Base-by-base conservation (phyloP, 2,329 filamentous ascomycete genomes). In the Alternaria longipes region DNA sequence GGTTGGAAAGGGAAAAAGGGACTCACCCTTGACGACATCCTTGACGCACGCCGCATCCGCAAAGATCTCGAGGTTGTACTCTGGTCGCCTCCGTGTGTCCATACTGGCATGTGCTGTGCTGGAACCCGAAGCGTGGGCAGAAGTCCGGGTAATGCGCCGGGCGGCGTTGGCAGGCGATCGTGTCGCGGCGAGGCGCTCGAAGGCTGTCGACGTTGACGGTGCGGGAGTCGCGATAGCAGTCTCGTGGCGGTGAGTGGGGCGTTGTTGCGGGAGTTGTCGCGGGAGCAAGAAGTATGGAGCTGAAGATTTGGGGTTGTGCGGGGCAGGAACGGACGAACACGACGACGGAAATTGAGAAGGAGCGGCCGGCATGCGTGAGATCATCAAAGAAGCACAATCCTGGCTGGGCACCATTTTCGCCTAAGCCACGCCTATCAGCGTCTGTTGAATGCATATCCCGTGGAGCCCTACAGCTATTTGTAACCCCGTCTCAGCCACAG, bases 21-120 rank as follows among this genome's bases (percentile, higher is more conserved):
- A 82, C 67, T 70, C 78, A 94, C 94, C 94, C 88, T 94, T 94
- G 65, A 98, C 90, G 56, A 98, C 91, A 77, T 98, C 94, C 79
- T 91, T 92, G 68, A 97, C 92, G 56, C 91, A 95, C 44, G 88
- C 87, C 53, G 93, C 92, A 81, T 98, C 95, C 60, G 94, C 92
- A 78, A 97, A 96, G 75, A 97, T 90, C 78, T 97, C 94, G 77
- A 99, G 87, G 69, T 92, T 92, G 82, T 97, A 97, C 81, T 97
- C 93, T 72, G 93, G 92, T 60, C 92, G 89, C 71, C 83, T 83
- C 78, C 86, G 85, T 78, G 84, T 84, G 71, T 91, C 88, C 88
- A 90, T 91, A 62, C 22, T 75, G 62, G 70, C 71, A 74, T 70
- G 61, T 65, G 68, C 67, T 60, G 59, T 49, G 42, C 30, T 46